Base-by-base conservation (phyloP, 768 basidiomycete species). In the Hydnum rufescens region DNA sequence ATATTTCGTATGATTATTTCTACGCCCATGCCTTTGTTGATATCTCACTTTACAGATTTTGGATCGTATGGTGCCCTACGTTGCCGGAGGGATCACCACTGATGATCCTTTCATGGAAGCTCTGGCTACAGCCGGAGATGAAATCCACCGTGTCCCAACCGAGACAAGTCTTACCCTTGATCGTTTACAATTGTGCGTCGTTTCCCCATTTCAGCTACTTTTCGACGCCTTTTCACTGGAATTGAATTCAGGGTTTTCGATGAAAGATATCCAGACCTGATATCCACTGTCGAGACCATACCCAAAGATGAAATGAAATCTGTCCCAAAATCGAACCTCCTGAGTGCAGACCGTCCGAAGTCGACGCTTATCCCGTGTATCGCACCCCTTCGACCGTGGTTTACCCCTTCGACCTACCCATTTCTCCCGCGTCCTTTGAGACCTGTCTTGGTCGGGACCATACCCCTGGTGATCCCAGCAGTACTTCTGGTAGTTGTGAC, bases 1-100 rank as follows among this genome's bases (percentile, higher is more conserved):
- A 30, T 32, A 6, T 32, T 28, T 30, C 31, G n/a, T n/a, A n/a
- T n/a, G n/a, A n/a, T n/a, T n/a, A n/a, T 30, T 50, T 26, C 30
- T 18, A 1, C 49, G 16, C 16, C 30, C 32, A 8, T 6, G 13
- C 6, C 18, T 2, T 28, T 6, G 16, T 34, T 50, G 16, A 50
- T 18, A 13, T 25, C 44, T 47, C 32, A 50, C 1, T 29, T 29
- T 28, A 16, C 32, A 50, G 49, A 31, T 50, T 18, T 6, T 6
- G 30, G 49, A 50, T 31, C 28, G 28, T 31, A 31, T 50, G 6
- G 49, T 50, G 6, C 49, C 49, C 25, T 50, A 50, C 32, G 6
- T 50, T 25, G 13, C 49, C 32, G 49, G 49, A 18, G 49, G 49
- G 6, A 50, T 50, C 25, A 13, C 6, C 23, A 31, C 29, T 6